Evolutionary conservation across 2,329 filamentous ascomycete genomes (phyloP).

Genomic region (Penicillium sclerotiorum): DNA sequence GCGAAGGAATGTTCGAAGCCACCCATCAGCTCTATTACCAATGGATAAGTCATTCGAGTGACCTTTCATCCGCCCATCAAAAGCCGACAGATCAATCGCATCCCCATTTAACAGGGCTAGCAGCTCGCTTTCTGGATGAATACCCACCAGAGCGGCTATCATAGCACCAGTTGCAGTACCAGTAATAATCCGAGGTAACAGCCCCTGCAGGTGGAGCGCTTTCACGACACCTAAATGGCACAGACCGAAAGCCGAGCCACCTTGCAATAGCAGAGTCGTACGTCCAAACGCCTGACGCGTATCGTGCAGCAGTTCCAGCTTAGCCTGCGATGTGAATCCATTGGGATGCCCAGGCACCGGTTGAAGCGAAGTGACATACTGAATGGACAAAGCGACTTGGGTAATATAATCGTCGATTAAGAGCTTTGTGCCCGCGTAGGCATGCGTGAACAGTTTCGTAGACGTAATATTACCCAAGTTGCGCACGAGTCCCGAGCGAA

Average conservation of each 20-base stretch:
- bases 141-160: slow-evolving; percentile 83
- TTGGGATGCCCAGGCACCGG: slow-evolving; percentile 54
- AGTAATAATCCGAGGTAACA: slow-evolving; percentile 86
- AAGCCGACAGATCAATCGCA: slow-evolving; percentile 80
- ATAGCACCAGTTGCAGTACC: slow-evolving; percentile 88
- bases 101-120: slow-evolving; percentile 75
- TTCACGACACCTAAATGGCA: slow-evolving; percentile 91
- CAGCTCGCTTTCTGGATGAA: slow-evolving; percentile 84
- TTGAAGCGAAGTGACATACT: slow-evolving; percentile 71
- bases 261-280: slow-evolving; percentile 82
- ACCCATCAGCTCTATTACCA: slow-evolving; percentile 34
- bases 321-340: slow-evolving; percentile 71
- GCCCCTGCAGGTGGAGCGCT: slow-evolving; percentile 75
- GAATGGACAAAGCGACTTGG: slow-evolving; percentile 77
- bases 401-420: slow-evolving; percentile 90
- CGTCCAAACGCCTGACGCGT: slow-evolving; percentile 85
- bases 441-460: slow-evolving; percentile 77
- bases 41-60: slow-evolving; percentile 15
- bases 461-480: slow-evolving; percentile 91
- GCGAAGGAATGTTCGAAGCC: slow-evolving; percentile 63
- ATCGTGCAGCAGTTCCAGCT: slow-evolving; percentile 83
- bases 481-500: slow-evolving; percentile 74
- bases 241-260: slow-evolving; percentile 86
- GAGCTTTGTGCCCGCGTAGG: slow-evolving; percentile 85
- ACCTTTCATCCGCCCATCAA: slow-evolving; percentile 53